Conservation (phyloP, 2,329 filamentous ascomycete species). For the Epichloe sylvatica region DNA sequence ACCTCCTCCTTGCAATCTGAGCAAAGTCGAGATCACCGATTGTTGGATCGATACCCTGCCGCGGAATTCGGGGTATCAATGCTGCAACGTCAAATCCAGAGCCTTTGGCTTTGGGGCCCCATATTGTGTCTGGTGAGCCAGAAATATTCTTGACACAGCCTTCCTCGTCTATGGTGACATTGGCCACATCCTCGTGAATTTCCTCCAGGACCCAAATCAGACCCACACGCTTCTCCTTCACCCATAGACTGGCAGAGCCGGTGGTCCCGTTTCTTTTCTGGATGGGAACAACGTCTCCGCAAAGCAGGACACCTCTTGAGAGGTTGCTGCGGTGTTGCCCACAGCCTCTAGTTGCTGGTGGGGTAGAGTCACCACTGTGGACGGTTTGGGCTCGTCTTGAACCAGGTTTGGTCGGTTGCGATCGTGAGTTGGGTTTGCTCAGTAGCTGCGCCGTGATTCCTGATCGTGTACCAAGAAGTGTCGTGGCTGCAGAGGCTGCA, state of each 20-base stretch:
- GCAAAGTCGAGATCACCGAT: constrained; percentile 67
- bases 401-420: constrained; percentile 38
- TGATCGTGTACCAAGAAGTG: constrained; percentile 51
- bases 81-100: constrained; percentile 61
- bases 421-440: constrained; percentile 59
- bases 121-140: constrained; percentile 75
- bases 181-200: constrained; percentile 85
- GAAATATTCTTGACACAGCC: constrained; percentile 55
- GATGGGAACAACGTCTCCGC: constrained; percentile 96
- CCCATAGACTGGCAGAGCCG: constrained; percentile 91
- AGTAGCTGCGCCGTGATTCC: constrained; percentile 75
- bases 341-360: constrained; percentile 38
- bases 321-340: constrained; percentile 57
- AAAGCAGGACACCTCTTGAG: constrained; percentile 79
- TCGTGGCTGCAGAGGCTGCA: constrained; percentile 29
- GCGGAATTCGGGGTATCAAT: constrained; percentile 70
- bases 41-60: constrained; percentile 55
- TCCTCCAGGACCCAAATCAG: constrained; percentile 97
- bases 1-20: constrained; percentile 54
- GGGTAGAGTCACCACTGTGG: constrained; percentile 40
- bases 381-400: constrained; percentile 50
- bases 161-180: constrained; percentile 62
- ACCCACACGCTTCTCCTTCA: constrained; percentile 89
- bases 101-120: constrained; percentile 56
- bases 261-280: constrained; percentile 86